Conservation (phyloP, 1,284 basidiomycete genomes). For the Tilletia walkeri region DNA sequence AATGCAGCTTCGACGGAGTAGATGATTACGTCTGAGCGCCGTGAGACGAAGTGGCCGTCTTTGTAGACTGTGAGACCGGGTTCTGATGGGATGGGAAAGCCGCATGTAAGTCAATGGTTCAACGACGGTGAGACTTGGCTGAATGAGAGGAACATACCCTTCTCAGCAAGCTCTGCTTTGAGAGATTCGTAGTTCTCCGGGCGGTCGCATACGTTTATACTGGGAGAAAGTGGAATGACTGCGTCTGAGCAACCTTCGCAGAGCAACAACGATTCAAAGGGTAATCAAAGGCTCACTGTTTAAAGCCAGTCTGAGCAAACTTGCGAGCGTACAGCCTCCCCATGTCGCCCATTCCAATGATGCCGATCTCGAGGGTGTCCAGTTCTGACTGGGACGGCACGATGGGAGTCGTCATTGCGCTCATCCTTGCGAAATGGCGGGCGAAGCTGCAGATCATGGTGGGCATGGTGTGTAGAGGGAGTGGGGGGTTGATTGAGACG, state of each 20-base stretch:
- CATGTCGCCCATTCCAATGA: constrained; percentile 69
- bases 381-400: constrained; percentile 1
- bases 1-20: constrained; percentile 93
- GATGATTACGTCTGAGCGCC: constrained; percentile 81
- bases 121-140: too few species aligned
- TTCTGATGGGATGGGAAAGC: constrained; percentile 25
- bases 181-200: constrained; percentile 74
- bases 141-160: too few species aligned
- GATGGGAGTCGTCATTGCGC: neutral
- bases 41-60: constrained; percentile 81
- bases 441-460: neutral
- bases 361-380: constrained; percentile 48
- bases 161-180: constrained; percentile 67
- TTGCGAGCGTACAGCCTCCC: constrained; percentile 84
- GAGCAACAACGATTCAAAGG: too few species aligned
- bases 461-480: neutral
- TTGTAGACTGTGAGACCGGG: constrained; percentile 65
- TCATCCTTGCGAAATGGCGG: neutral
- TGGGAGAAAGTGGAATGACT: constrained; percentile 43
- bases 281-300: constrained; percentile 60
- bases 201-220: constrained; percentile 88
- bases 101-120: too few species aligned
- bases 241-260: too few species aligned
- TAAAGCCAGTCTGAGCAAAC: constrained; percentile 75
- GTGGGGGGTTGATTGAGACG: neutral